These are phyloP conservation scores for Astraeus odoratus DNA, from an alignment of 768 basidiomycete species.

Conservation along the genomic window DNA sequence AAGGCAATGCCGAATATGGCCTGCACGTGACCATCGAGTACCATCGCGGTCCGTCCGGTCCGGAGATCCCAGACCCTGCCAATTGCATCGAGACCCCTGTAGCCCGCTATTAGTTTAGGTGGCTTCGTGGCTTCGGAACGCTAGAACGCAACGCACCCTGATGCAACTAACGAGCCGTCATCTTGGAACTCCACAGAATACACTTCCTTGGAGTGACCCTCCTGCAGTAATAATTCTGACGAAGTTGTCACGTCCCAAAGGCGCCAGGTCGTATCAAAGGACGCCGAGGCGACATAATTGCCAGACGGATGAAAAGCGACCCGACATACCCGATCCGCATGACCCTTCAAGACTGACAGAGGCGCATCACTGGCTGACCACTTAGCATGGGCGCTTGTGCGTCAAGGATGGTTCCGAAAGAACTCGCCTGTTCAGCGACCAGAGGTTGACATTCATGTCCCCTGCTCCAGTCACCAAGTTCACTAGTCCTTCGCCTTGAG, in stretches of 20 bases:
- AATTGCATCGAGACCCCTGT: conserved; percentile 91
- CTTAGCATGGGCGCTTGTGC: conserved; percentile 2
- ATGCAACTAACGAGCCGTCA: conserved; percentile 88
- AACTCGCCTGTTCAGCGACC: conserved; percentile 77
- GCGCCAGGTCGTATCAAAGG: conserved; percentile 96
- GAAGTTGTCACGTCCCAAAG: conserved; percentile 87
- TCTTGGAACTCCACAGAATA: conserved; percentile 94
- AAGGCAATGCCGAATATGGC: conserved; percentile 88
- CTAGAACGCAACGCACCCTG: conserved; percentile 65
- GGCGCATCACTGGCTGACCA: conserved; percentile 64
- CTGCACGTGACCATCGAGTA: conserved; percentile 93
- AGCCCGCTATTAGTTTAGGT: conserved; percentile 1
- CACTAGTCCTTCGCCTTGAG: conserved; percentile 53
- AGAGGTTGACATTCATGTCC: conserved; percentile 79
- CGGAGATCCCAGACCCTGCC: conserved; percentile 96
- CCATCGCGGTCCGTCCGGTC: conserved; percentile 95
- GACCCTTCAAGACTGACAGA: conserved; percentile 80
- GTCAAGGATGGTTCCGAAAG: neutral
- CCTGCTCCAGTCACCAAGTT: conserved; percentile 91
- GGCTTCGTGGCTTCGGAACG: neutral
- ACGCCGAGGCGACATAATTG: conserved; percentile 86
- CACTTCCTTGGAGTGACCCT: conserved; percentile 96
- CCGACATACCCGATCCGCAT: conserved; percentile 85
- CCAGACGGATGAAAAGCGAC: conserved; percentile 97
- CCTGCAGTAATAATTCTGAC: conserved; percentile 82